Conservation (phyloP, 1,139 yeast species). For the Pichia sp. region DNA sequence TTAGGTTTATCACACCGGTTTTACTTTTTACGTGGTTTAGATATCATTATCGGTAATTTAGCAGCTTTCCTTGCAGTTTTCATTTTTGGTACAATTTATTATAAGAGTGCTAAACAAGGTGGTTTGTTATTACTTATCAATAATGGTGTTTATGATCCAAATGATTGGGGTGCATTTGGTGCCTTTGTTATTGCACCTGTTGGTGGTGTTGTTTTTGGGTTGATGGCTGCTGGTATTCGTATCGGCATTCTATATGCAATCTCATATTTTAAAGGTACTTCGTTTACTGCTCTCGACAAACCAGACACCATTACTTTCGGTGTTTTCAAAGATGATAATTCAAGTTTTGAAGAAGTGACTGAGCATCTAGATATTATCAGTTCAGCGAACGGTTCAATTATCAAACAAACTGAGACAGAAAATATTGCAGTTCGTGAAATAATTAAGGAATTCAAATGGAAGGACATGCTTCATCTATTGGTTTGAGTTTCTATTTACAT, state of each 20-base stretch:
- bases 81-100: constrained; percentile 77
- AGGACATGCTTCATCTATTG: constrained; percentile 13
- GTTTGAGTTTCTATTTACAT: constrained; percentile 4
- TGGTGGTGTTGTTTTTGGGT: constrained; percentile 62
- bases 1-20: constrained; percentile 64
- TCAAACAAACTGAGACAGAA: not conserved
- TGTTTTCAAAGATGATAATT: not conserved
- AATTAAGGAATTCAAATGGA: constrained; percentile 12
- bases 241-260: constrained; percentile 33
- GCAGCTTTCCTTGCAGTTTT: constrained; percentile 78
- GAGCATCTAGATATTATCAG: not conserved
- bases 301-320: constrained; percentile 28
- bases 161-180: constrained; percentile 93
- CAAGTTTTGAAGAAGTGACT: not conserved
- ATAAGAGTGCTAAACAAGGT: constrained; percentile 63
- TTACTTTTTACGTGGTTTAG: constrained; percentile 72
- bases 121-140: constrained; percentile 65
- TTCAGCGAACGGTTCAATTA: not conserved
- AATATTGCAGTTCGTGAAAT: constrained; percentile 11
- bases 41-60: constrained; percentile 74
- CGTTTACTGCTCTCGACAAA: constrained; percentile 52
- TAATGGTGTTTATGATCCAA: constrained; percentile 68
- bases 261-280: constrained; percentile 35
- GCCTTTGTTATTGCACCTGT: constrained; percentile 90
- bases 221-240: constrained; percentile 47